Base-by-base conservation (phyloP, 768 basidiomycete species). In the Tulasnella sp. region DNA sequence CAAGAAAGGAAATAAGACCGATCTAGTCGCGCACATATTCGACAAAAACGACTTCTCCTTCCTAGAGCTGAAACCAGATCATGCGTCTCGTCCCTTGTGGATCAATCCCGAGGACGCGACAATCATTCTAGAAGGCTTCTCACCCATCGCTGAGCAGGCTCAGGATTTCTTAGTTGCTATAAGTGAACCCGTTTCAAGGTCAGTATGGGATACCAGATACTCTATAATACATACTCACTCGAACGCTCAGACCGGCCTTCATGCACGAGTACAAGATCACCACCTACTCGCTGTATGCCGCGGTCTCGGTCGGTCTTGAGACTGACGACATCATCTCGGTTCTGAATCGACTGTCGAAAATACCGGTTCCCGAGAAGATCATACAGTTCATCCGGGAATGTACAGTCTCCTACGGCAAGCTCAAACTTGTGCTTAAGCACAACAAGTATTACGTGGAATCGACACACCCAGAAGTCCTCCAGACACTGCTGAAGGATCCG, bases 221-320 rank as follows among this genome's bases (percentile, higher is more conserved):
- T 37, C 29, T 29, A 29, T 17, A 12, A 12, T 63, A 11, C 29
- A 12, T 35, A 42, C 8, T 59, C 29, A 59, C 52, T 26, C 22
- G 19, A 29, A 59, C 52, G 29, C 22, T 35, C 75, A 96, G 96
- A 84, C 97, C 97, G 68, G 89, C 94, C 64, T 94, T 96, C 82
- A 95, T 98, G 75, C 96, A 99, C 82, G 97, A 98, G 84, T 99
- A 98, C 85, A 94, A 96, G 82, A 88, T 99, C 78, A 98, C 96
- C 72, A 90, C 95, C 62, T 97, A 98, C 81, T 98, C 96, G 19
- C 84, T 99, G 17, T 98, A 99, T 80, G 97, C 97, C 74, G 97
- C 97, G 66, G 96, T 99, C 74, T 98, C 96, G 16, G 97, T 99
- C 74, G 97, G 97, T 35, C 83, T 99, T 35, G 94, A 98, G 79